Percentiles rank a stretch among this genome's conserved stretches.
Conservation (phyloP, 306 rosid genomes). For the Abrus precatorius region DNA sequence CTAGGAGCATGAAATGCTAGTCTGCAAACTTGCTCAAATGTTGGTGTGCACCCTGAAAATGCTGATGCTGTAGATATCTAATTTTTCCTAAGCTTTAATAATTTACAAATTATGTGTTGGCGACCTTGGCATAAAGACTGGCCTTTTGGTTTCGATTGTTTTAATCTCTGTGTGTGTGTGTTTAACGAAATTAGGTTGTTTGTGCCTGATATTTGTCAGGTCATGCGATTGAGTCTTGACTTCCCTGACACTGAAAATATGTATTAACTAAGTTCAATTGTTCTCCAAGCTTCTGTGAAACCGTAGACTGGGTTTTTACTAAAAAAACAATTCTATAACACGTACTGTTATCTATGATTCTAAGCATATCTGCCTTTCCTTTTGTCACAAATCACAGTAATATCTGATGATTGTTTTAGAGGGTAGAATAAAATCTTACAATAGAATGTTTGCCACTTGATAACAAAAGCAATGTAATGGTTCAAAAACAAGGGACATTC, state of each 20-base stretch:
- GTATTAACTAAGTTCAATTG: constrained; percentile 1
- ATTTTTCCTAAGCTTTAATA: constrained; percentile 34
- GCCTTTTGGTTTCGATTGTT: constrained; percentile 7
- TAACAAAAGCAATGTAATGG: neutral
- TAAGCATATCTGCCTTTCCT: constrained; percentile 25
- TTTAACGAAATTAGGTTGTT: constrained; percentile 3
- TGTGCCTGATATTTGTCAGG: constrained; percentile 14
- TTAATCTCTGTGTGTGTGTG: neutral
- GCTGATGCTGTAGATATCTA: constrained; percentile 13
- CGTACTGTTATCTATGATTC: neutral
- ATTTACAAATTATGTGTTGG: constrained; percentile 2
- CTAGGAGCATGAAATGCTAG: constrained; percentile 39
- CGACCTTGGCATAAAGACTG: neutral
- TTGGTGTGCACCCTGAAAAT: constrained; percentile 8
- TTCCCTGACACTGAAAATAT: neutral
- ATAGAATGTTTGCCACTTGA: constrained; percentile 15
- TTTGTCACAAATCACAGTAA: constrained; percentile 1
- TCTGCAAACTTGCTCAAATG: neutral
- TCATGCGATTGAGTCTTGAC: neutral
- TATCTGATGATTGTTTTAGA: constrained; percentile 4
- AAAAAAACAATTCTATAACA: neutral
- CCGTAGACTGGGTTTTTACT: neutral
- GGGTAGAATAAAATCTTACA: neutral
- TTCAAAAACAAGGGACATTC: constrained; percentile 1
- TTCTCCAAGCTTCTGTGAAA: neutral